Evolutionary conservation across 2,329 filamentous ascomycete species (phyloP).

Genomic region (Didymellaceae sp.): DNA sequence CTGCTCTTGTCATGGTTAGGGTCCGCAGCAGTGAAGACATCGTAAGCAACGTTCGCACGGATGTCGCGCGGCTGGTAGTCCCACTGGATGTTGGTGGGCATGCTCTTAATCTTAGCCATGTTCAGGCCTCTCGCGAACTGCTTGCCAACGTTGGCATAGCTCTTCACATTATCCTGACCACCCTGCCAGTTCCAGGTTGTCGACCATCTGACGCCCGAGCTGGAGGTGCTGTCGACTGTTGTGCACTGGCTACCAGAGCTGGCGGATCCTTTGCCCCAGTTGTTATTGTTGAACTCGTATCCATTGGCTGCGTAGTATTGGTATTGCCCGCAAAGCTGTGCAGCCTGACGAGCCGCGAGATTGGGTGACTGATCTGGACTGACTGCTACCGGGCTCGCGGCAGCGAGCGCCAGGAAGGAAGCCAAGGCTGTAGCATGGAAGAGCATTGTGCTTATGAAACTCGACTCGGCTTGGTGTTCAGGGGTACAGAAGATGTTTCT

Average conservation of each 20-base stretch:
- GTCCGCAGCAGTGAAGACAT: constrained; percentile 32
- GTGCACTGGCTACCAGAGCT: constrained; percentile 30
- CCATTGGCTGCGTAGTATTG: constrained; percentile 28
- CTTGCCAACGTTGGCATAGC: constrained; percentile 31
- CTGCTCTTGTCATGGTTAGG: constrained; percentile 32
- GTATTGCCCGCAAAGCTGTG: constrained; percentile 28
- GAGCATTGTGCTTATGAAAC: constrained; percentile 8
- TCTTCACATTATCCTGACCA: constrained; percentile 33
- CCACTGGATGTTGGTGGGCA: constrained; percentile 29
- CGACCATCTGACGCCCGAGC: constrained; percentile 24
- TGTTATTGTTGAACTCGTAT: constrained; percentile 32
- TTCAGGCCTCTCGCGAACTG: constrained; percentile 24
- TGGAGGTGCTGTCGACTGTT: constrained; percentile 24
- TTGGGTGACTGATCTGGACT: neutral
- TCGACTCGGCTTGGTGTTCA: neutral
- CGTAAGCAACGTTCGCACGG: constrained; percentile 35
- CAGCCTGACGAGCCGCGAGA: constrained; percentile 11
- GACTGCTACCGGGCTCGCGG: constrained; percentile 1
- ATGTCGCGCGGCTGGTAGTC: constrained; percentile 26
- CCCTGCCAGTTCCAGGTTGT: constrained; percentile 29
- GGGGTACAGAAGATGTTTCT: neutral
- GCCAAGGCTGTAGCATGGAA: constrained; percentile 1
- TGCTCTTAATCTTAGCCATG: constrained; percentile 26
- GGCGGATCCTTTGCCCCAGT: constrained; percentile 29
- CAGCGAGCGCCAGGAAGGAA: neutral